Percentiles rank a stretch among this genome's conserved stretches.
These are phyloP conservation scores for Mycena amicta DNA, from an alignment of 768 basidiomycete genomes.

Conservation along the genomic window DNA sequence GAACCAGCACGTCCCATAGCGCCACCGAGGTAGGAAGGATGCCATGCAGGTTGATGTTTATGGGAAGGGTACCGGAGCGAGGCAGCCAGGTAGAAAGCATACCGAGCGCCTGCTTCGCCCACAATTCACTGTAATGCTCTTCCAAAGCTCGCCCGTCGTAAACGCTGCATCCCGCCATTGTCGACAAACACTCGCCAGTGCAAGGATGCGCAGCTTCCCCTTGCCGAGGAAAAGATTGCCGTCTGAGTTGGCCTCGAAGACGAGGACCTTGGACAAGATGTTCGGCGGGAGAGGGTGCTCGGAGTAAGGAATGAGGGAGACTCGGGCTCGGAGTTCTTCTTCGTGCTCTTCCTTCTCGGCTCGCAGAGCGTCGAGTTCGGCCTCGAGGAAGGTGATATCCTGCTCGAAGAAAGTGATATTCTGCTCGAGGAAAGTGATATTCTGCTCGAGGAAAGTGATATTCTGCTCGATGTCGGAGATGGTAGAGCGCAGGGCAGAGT, in stretches of 20 bases:
- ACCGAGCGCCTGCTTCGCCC: background rate
- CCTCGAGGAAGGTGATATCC: background rate
- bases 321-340: background rate
- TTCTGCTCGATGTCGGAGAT: no score
- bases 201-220: no score
- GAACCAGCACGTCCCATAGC: background rate
- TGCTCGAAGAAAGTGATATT: no score
- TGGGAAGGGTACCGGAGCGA: background rate
- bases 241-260: background rate
- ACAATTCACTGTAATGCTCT: background rate
- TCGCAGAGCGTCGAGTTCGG: background rate
- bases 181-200: background rate
- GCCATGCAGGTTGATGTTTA: background rate
- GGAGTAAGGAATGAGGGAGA: background rate
- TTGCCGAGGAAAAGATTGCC: background rate
- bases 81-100: background rate
- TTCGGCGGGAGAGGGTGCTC: background rate
- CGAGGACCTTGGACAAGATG: background rate
- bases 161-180: background rate
- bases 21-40: background rate
- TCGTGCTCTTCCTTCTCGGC: background rate
- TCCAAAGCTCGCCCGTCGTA: background rate
- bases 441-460: no score
- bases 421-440: no score
- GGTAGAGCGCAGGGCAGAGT: no score